Evolutionary conservation across 495 filamentous ascomycete species (phyloP).

Genomic region (Delitschia confertaspora): DNA sequence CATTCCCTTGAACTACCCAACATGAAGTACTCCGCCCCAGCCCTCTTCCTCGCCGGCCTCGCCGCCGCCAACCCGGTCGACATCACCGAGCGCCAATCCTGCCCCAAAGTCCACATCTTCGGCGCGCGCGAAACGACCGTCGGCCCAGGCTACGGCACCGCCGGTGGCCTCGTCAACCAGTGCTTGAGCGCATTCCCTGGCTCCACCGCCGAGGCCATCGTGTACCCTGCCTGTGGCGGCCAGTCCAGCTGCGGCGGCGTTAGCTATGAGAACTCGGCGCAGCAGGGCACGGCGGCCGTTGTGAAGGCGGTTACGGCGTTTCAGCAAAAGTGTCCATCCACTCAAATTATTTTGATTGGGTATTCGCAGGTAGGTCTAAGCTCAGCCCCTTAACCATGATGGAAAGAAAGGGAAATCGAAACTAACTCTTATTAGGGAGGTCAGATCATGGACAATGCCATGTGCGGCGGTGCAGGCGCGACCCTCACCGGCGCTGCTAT

Average conservation of each 20-base stretch:
- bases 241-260: conserved; percentile 42
- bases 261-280: conserved; percentile 46
- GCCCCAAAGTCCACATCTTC: conserved; percentile 30
- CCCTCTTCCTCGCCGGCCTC: conserved; percentile 16
- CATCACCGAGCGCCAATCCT: conserved; percentile 14
- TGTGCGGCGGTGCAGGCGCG: conserved; percentile 49
- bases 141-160: conserved; percentile 45
- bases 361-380: conserved; percentile 48
- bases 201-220: conserved; percentile 47
- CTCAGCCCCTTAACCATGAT: not conserved
- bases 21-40: conserved; percentile 21
- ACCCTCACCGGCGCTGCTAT: conserved; percentile 40
- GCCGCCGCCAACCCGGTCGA: conserved; percentile 17
- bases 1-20: not conserved
- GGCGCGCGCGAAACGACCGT: conserved; percentile 39
- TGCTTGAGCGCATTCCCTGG: conserved; percentile 41
- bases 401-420: not conserved
- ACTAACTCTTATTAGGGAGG: conserved; percentile 40
- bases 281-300: conserved; percentile 45
- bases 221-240: conserved; percentile 54
- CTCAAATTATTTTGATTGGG: conserved; percentile 51
- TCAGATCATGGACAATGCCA: conserved; percentile 55
- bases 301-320: conserved; percentile 47
- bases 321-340: conserved; percentile 47
- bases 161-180: conserved; percentile 43